phyloP scores from a whole-genome alignment of 805 yeast genomes.

The Metschnikowia henanensis region DNA sequence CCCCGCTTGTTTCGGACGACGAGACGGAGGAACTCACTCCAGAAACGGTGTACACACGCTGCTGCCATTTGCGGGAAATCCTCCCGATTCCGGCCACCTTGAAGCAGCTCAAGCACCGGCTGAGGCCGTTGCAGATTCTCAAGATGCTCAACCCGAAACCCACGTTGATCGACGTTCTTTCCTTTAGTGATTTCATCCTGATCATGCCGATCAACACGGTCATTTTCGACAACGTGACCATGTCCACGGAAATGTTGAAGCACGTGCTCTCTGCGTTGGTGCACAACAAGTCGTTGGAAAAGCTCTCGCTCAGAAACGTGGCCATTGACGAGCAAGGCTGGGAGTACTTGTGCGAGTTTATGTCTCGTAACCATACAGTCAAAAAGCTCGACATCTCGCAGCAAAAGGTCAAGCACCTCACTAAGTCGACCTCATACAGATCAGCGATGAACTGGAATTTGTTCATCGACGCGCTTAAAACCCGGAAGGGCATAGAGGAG shows the following conservation, averaged over 20 bases:
- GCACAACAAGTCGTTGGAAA: constrained; percentile 45
- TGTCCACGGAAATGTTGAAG: constrained; percentile 54
- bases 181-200: constrained; percentile 57
- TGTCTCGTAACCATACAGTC: constrained; percentile 41
- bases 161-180: constrained; percentile 54
- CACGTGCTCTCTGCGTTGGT: constrained; percentile 48
- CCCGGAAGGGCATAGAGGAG: constrained; percentile 56
- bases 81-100: constrained; percentile 52
- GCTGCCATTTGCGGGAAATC: constrained; percentile 50
- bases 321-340: constrained; percentile 54
- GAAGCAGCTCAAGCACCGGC: constrained; percentile 52
- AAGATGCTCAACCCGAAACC: constrained; percentile 60
- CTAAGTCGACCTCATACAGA: constrained; percentile 37
- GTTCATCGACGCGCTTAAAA: constrained; percentile 41
- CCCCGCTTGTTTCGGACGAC: constrained; percentile 11
- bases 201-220: constrained; percentile 55
- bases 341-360: constrained; percentile 49
- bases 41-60: constrained; percentile 50
- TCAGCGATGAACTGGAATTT: constrained; percentile 55
- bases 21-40: constrained; percentile 32
- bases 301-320: constrained; percentile 54
- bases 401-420: constrained; percentile 49
- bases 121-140: constrained; percentile 52
- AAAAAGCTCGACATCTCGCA: constrained; percentile 58
- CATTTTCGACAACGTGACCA: constrained; percentile 56